A percentile compares a stretch with the other conserved stretches of the same genome.
Evolutionary conservation across 2,329 filamentous ascomycete species (phyloP).

Genomic region (Aureobasidium sp.): DNA sequence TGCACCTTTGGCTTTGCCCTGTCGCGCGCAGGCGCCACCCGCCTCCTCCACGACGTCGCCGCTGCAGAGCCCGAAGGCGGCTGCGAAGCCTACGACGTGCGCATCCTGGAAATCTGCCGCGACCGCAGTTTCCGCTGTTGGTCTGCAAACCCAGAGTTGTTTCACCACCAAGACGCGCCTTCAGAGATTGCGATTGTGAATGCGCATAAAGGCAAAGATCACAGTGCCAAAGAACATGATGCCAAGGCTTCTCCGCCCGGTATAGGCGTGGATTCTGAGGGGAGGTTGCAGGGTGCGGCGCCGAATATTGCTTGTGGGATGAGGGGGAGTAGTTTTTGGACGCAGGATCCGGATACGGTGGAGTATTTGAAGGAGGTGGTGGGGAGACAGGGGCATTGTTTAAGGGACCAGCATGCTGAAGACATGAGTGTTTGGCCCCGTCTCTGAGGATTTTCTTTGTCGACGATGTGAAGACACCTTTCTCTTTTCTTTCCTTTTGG

Average conservation of each 20-base stretch:
- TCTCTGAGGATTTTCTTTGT: not conserved
- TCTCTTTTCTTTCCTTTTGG: not conserved
- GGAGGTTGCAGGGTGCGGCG: conserved; percentile 16
- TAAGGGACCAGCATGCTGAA: conserved; percentile 24
- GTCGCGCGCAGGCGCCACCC: conserved; percentile 31
- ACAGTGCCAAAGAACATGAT: conserved; percentile 13
- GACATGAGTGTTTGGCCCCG: conserved; percentile 15
- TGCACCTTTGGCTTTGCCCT: conserved; percentile 41
- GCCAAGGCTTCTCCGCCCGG: conserved; percentile 2
- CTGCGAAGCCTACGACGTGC: conserved; percentile 35
- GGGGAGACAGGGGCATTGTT: conserved; percentile 32
- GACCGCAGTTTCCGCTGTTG: conserved; percentile 31
- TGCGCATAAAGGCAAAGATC: conserved; percentile 15
- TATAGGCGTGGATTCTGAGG: conserved; percentile 1
- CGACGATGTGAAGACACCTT: not conserved
- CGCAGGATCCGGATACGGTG: conserved; percentile 27
- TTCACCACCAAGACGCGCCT: conserved; percentile 32
- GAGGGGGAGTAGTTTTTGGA: conserved; percentile 34
- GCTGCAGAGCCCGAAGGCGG: conserved; percentile 24
- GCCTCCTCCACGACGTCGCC: conserved; percentile 33
- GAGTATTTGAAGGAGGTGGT: conserved; percentile 32
- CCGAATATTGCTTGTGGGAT: conserved; percentile 32
- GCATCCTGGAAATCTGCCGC: conserved; percentile 33
- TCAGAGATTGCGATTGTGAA: conserved; percentile 33
- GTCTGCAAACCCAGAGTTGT: conserved; percentile 34